A percentile compares a stretch with the other conserved stretches of the same genome.
Conservation (phyloP, 148 eudicot genomes). For the Cornus suecica region DNA sequence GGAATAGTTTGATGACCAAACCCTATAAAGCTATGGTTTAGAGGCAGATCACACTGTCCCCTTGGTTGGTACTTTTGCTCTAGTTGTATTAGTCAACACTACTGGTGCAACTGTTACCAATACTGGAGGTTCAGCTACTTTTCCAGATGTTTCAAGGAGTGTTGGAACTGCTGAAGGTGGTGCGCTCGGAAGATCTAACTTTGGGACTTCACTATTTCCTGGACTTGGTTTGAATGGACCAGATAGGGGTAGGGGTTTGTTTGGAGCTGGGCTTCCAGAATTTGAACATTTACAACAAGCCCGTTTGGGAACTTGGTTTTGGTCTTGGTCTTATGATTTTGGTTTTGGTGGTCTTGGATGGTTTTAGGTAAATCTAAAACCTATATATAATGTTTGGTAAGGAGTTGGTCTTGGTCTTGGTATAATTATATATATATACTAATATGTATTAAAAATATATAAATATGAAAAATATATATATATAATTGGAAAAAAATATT, state of each 20-base stretch:
- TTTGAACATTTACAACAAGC: conserved; percentile 28
- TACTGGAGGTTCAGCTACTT: conserved; percentile 26
- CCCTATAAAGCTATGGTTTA: conserved; percentile 13
- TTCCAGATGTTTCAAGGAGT: conserved; percentile 22
- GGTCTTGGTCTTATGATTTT: too few relatives aligned
- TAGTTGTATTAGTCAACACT: conserved; percentile 27
- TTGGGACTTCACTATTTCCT: conserved; percentile 30
- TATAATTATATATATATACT: too few relatives aligned
- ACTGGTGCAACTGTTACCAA: conserved; percentile 21
- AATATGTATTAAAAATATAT: too few relatives aligned
- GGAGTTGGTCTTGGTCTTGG: too few relatives aligned
- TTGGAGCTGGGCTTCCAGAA: conserved; percentile 28
- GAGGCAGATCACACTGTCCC: conserved; percentile 58
- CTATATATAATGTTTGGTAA: too few relatives aligned
- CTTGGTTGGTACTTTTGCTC: conserved; percentile 51
- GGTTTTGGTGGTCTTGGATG: too few relatives aligned
- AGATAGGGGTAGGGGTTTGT: conserved; percentile 19
- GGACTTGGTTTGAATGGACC: conserved; percentile 23
- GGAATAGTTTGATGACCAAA: too few relatives aligned
- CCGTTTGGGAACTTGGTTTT: too few relatives aligned
- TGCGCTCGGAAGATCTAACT: conserved; percentile 33
- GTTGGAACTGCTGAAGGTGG: conserved; percentile 22
- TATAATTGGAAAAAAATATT: too few relatives aligned
- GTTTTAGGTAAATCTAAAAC: too few relatives aligned
- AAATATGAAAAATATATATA: too few relatives aligned